These are phyloP conservation scores for Paecilomyces variotii DNA, from an alignment of 2,329 filamentous ascomycete genomes.

Conservation along the genomic window DNA sequence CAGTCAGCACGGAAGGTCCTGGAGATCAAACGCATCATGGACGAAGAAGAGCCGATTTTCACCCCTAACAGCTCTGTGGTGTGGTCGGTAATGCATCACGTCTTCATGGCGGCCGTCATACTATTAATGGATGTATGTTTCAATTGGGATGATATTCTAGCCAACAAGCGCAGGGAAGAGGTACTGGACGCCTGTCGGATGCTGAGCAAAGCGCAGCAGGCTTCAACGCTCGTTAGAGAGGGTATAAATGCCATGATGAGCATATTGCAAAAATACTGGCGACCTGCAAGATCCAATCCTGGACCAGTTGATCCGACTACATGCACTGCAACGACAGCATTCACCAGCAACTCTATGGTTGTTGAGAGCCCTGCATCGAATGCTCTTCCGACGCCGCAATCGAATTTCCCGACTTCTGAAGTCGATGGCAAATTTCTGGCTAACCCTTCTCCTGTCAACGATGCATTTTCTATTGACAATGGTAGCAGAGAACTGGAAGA, in stretches of 20 bases:
- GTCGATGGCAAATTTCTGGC: neutral
- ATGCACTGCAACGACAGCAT: neutral
- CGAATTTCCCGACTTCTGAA: neutral
- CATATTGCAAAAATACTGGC: conserved; percentile 26
- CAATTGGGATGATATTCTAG: conserved; percentile 30
- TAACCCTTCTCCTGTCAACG: neutral
- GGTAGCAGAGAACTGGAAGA: conserved; percentile 17
- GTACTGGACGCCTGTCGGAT: conserved; percentile 31
- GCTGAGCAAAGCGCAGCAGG: conserved; percentile 27
- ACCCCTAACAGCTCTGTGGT: conserved; percentile 18
- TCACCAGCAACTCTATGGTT: neutral
- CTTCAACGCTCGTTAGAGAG: conserved; percentile 21
- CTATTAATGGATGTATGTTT: conserved; percentile 34
- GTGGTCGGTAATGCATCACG: conserved; percentile 30
- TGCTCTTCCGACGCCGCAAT: neutral
- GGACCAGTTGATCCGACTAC: neutral
- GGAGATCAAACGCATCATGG: conserved; percentile 27
- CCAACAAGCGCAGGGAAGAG: conserved; percentile 27
- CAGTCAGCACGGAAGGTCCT: conserved; percentile 31
- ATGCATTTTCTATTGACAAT: neutral
- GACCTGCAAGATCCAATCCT: conserved; percentile 6
- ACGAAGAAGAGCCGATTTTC: conserved; percentile 19
- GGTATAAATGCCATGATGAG: conserved; percentile 32
- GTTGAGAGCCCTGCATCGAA: neutral
- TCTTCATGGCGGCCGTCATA: conserved; percentile 34